These are phyloP conservation scores for Boletus speciosus DNA, from an alignment of 768 basidiomycete species.

Conservation along the genomic window DNA sequence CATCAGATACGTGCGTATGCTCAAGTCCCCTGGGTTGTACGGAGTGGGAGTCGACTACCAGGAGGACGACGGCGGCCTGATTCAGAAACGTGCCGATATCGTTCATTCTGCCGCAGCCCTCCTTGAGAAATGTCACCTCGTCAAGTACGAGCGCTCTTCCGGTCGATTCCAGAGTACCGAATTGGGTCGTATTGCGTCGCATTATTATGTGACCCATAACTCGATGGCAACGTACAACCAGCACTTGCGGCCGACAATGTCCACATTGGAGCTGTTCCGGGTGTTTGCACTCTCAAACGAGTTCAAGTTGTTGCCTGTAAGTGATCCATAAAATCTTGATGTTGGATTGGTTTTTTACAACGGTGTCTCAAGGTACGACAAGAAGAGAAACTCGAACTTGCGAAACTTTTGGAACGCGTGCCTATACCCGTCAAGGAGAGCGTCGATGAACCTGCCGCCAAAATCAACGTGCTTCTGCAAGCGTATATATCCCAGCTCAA, in stretches of 20 bases:
- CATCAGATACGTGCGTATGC: conserved; percentile 87
- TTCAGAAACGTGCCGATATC: conserved; percentile 95
- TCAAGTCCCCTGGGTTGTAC: conserved; percentile 84
- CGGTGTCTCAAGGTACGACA: conserved; percentile 53
- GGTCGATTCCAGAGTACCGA: conserved; percentile 93
- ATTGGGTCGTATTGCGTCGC: conserved; percentile 88
- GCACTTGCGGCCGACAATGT: conserved; percentile 84
- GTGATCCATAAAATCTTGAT: conserved; percentile 15
- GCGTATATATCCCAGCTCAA: conserved; percentile 93
- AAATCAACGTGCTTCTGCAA: conserved; percentile 95
- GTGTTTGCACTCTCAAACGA: conserved; percentile 95
- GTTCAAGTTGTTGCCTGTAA: conserved; percentile 84
- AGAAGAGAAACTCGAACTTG: conserved; percentile 83
- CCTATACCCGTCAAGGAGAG: conserved; percentile 97
- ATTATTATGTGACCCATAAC: conserved; percentile 92
- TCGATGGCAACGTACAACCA: conserved; percentile 98
- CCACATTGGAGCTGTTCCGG: conserved; percentile 85
- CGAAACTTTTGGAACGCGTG: conserved; percentile 87
- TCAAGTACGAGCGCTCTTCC: conserved; percentile 88
- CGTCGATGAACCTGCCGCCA: conserved; percentile 94
- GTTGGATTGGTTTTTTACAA: conserved; percentile 1
- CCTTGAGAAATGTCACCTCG: conserved; percentile 88
- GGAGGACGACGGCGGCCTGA: conserved; percentile 74
- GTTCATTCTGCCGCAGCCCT: conserved; percentile 89
- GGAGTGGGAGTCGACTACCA: conserved; percentile 86